phyloP scores from a whole-genome alignment of 371 early-diverging fungal genomes.

The Pancytospora epiphaga region DNA sequence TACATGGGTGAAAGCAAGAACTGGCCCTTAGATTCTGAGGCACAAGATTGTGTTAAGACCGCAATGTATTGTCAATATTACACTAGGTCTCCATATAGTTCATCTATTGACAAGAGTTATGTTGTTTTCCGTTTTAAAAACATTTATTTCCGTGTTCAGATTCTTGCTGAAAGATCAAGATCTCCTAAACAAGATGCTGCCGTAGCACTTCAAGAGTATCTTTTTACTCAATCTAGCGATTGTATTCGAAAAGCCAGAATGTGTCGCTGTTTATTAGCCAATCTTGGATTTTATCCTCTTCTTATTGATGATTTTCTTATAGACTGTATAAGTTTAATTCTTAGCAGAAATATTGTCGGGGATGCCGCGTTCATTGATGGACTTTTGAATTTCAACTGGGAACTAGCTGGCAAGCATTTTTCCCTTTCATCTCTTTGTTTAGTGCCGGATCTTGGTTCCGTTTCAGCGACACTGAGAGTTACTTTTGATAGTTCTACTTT shows the following conservation, averaged over 20 bases:
- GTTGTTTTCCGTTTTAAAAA: conserved; percentile 29
- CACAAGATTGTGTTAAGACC: conserved; percentile 35
- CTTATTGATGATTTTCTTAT: conserved; percentile 27
- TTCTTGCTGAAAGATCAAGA: conserved; percentile 6
- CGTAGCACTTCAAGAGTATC: neutral
- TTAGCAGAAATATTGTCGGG: conserved; percentile 5
- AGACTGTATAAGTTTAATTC: conserved; percentile 22
- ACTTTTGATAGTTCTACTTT: conserved; percentile 1
- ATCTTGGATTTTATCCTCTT: conserved; percentile 38
- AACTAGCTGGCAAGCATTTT: neutral
- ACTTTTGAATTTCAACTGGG: conserved; percentile 12
- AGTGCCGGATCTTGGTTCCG: neutral
- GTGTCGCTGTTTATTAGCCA: conserved; percentile 16
- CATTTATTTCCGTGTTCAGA: conserved; percentile 24
- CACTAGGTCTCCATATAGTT: conserved; percentile 15
- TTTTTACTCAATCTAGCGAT: neutral
- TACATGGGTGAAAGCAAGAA: conserved; percentile 12
- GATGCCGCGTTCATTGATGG: conserved; percentile 25
- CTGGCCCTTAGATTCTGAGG: conserved; percentile 40
- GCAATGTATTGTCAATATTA: conserved; percentile 44
- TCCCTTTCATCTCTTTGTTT: conserved; percentile 11
- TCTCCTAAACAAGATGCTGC: conserved; percentile 1
- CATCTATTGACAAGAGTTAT: conserved; percentile 18
- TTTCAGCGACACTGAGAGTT: conserved; percentile 3
- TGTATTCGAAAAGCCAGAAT: conserved; percentile 8